These are phyloP conservation scores for Tolypocladium ophioglossoides DNA, from an alignment of 2,329 filamentous ascomycete species.

Conservation along the genomic window DNA sequence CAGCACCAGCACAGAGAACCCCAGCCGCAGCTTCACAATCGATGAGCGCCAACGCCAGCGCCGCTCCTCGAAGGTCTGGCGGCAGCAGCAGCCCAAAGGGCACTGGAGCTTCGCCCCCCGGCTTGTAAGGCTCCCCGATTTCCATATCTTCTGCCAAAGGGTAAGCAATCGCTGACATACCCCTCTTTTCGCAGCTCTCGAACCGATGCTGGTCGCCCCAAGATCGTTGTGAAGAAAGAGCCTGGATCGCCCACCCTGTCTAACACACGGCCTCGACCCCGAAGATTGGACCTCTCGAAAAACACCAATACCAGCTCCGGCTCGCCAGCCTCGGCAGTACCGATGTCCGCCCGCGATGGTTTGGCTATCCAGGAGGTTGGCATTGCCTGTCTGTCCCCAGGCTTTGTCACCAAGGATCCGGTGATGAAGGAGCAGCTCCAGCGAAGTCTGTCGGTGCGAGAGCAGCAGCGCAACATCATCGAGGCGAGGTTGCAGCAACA, in stretches of 20 bases:
- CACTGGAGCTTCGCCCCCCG: constrained; percentile 38
- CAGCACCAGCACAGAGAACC: constrained; percentile 35
- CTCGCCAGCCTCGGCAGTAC: constrained; percentile 52
- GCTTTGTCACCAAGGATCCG: constrained; percentile 94
- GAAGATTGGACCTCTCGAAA: constrained; percentile 65
- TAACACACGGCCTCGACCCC: constrained; percentile 54
- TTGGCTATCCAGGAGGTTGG: constrained; percentile 86
- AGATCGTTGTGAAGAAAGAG: constrained; percentile 95
- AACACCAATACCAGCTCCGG: constrained; percentile 39
- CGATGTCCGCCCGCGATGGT: constrained; percentile 69
- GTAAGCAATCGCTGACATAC: constrained; percentile 1
- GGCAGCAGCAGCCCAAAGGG: constrained; percentile 45
- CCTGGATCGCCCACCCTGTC: constrained; percentile 75
- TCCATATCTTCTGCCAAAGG: not conserved
- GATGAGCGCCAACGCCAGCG: constrained; percentile 22
- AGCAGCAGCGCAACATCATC: constrained; percentile 91
- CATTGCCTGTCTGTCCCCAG: constrained; percentile 86
- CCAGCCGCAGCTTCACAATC: constrained; percentile 17
- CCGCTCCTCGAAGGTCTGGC: constrained; percentile 34
- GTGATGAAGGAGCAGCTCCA: constrained; percentile 92
- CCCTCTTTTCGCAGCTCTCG: constrained; percentile 5
- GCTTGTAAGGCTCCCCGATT: constrained; percentile 40
- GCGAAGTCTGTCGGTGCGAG: constrained; percentile 82
- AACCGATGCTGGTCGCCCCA: constrained; percentile 40
- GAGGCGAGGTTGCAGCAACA: constrained; percentile 84